Percentiles rank a stretch among this genome's conserved stretches.
phyloP scores from a whole-genome alignment of 2,329 filamentous ascomycete genomes.

The Colletotrichum australisinense region DNA sequence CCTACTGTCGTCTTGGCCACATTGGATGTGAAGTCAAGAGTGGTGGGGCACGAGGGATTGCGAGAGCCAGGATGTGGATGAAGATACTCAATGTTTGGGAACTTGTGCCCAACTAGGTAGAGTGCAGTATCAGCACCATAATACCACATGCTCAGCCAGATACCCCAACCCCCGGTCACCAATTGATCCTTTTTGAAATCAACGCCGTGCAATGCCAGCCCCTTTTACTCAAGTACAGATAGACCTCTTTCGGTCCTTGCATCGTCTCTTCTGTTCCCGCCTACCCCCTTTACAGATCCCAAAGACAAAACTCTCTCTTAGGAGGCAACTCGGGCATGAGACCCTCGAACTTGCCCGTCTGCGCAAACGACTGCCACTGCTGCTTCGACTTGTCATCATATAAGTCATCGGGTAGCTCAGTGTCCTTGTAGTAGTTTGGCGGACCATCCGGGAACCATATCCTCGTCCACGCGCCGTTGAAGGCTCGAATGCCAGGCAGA shows the following conservation, averaged over 20 bases:
- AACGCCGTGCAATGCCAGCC: slow-evolving; percentile 32
- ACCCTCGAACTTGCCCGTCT: slow-evolving; percentile 75
- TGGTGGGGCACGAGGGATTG: no score
- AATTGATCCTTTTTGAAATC: background rate
- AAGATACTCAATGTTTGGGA: background rate
- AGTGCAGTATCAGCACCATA: background rate
- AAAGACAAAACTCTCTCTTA: slow-evolving; percentile 78
- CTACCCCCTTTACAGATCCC: slow-evolving; percentile 70
- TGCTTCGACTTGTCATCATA: slow-evolving; percentile 71
- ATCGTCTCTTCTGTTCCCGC: background rate
- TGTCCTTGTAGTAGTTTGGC: slow-evolving; percentile 71
- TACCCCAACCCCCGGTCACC: background rate
- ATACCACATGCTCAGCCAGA: background rate
- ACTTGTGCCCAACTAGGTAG: background rate
- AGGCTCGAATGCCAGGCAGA: slow-evolving; percentile 60
- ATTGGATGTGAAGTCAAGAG: no score
- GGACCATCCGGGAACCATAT: slow-evolving; percentile 82
- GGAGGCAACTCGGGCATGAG: slow-evolving; percentile 83
- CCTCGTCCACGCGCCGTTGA: slow-evolving; percentile 68
- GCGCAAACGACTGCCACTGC: slow-evolving; percentile 73
- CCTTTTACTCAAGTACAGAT: slow-evolving; percentile 8
- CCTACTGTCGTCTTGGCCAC: background rate
- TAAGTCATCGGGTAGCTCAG: slow-evolving; percentile 65
- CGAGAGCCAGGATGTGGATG: background rate
- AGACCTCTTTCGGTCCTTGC: background rate